Percentiles rank a stretch among this genome's conserved stretches.
Evolutionary conservation across 306 rosid genomes (phyloP).

Genomic region (Alnus glutinosa): DNA sequence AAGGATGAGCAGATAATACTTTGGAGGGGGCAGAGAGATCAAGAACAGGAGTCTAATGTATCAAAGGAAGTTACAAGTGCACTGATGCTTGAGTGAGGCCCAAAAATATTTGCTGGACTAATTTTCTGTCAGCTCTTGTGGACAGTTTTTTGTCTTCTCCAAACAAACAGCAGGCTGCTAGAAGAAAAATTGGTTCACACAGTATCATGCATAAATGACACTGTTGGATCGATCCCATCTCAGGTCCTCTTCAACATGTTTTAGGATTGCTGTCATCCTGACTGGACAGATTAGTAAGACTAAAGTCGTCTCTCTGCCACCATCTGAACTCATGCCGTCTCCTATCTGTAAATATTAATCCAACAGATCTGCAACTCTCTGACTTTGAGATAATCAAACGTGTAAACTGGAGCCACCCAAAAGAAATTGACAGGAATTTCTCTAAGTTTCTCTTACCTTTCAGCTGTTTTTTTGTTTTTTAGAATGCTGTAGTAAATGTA

Average conservation of each 20-base stretch:
- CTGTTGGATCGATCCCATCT: background rate
- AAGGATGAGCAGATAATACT: constrained; percentile 90
- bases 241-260: background rate
- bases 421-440: background rate
- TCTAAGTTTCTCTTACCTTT: background rate
- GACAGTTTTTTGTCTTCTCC: background rate
- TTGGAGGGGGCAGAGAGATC: constrained; percentile 71
- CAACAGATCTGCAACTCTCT: background rate
- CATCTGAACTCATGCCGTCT: background rate
- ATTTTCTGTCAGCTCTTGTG: background rate
- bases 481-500: background rate
- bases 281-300: too few species aligned
- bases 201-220: background rate
- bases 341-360: background rate
- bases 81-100: constrained; percentile 1
- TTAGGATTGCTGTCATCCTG: background rate
- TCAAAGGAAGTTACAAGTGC: constrained; percentile 17
- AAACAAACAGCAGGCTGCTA: background rate
- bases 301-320: background rate
- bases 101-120: background rate
- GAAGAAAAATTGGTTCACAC: background rate
- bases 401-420: background rate
- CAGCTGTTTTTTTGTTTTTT: background rate
- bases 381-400: too few species aligned
- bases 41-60: constrained; percentile 28